Evolutionary conservation across 495 filamentous ascomycete species (phyloP).

Genomic region (Recurvomyces mirabilis): DNA sequence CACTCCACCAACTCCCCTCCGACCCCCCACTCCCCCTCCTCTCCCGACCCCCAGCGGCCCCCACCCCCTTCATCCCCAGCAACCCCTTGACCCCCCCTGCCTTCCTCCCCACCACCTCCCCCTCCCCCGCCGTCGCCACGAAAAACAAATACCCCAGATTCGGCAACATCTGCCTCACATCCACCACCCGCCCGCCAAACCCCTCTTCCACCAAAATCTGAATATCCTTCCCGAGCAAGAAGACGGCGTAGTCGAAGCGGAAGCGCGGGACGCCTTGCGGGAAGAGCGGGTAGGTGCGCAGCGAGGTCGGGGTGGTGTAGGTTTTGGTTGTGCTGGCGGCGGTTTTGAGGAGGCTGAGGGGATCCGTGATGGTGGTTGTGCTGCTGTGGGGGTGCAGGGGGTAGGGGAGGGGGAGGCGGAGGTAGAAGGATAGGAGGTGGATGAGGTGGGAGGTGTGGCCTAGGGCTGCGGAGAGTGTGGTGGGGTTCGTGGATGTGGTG

Average conservation of each 20-base stretch:
- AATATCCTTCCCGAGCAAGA: conserved; percentile 86
- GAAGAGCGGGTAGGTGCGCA: conserved; percentile 52
- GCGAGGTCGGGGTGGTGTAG: neutral
- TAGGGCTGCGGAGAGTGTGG: conserved; percentile 65
- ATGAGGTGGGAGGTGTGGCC: conserved; percentile 71
- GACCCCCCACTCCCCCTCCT: neutral
- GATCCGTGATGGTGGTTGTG: conserved; percentile 66
- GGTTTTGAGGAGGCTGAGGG: conserved; percentile 45
- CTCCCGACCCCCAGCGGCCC: conserved; percentile 3
- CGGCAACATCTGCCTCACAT: conserved; percentile 80
- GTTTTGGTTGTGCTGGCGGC: conserved; percentile 13
- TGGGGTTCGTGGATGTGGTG: no score
- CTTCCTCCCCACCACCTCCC: conserved; percentile 68
- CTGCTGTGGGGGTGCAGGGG: conserved; percentile 61
- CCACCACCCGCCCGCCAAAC: conserved; percentile 58
- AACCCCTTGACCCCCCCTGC: conserved; percentile 63
- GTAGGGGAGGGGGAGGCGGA: conserved; percentile 69
- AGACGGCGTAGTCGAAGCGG: conserved; percentile 90
- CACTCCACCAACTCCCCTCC: neutral
- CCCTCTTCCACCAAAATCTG: conserved; percentile 62
- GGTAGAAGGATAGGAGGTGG: conserved; percentile 70
- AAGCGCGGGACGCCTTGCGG: conserved; percentile 64
- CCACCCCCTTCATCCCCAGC: conserved; percentile 30
- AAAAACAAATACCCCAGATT: conserved; percentile 91
- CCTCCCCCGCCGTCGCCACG: conserved; percentile 64